Base-by-base conservation (phyloP, 257 asterid species). In the Solanum ahanhuiri region DNA sequence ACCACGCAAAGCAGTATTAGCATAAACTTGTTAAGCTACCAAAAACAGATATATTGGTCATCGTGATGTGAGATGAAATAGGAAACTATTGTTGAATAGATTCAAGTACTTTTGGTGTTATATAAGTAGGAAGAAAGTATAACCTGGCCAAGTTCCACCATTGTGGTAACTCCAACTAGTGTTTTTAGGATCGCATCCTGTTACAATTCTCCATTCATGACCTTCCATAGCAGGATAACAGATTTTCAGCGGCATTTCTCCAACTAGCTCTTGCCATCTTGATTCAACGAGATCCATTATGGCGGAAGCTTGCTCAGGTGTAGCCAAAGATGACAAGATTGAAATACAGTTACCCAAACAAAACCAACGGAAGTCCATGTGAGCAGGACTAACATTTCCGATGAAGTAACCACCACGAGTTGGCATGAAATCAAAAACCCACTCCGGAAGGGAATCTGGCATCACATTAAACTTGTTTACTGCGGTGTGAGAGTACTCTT, bases 101-200 rank as follows among this genome's bases (percentile, higher is more conserved):
- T 28, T 28, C 3, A 79, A 45, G 66, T 28, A 45, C 67, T 45
- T 45, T 14, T 15, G 28, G 39, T 15, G 28, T 45, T 15, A 6
- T 15, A 17, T 79, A 18, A 17, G 33, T 9, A 51, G 39, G 84
- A 70, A 82, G 73, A 54, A 87, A 75, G 89, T 89, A 39, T 37
- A 30, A 91, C 98, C 98, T 90, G 98, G 98, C 98, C 98, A 95
- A 92, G 96, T 90, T 86, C 98, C 98, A 66, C 98, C 97, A 34
- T 95, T 95, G 86, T 95, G 98, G 90, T 95, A 95, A 86, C 98
- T 95, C 98, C 98, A 95, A 89, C 93, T 83, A 15, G 96, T 95
- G 84, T 95, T 95, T 90, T 95, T 95, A 2, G 98, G 98, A 87
- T 95, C 98, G 69, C 98, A 95, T 14, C 98, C 98, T 0, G 98